These are phyloP conservation scores for Luzula sylvatica DNA, from an alignment of 176 grass and related monocot genomes.

Conservation along the genomic window DNA sequence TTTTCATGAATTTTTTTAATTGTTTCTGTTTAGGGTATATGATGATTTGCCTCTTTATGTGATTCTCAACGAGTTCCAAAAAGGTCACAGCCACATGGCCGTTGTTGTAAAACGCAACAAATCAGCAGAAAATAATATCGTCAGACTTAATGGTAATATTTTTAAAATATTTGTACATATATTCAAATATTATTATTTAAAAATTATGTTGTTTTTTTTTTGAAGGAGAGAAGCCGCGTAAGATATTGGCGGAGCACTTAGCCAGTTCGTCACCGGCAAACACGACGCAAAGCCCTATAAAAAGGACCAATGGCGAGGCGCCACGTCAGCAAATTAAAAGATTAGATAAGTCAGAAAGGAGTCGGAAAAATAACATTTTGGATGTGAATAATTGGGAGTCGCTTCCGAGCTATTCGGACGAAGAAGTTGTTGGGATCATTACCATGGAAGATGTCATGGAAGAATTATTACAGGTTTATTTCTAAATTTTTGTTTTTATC, in stretches of 20 bases:
- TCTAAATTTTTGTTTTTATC: no score
- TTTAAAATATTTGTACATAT: constrained; percentile 12
- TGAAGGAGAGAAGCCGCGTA: constrained; percentile 14
- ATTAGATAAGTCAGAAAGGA: constrained; percentile 44
- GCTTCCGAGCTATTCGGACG: constrained; percentile 65
- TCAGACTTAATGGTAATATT: constrained; percentile 39
- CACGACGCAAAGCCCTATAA: constrained; percentile 30
- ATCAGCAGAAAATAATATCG: constrained; percentile 30
- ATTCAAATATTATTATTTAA: no score
- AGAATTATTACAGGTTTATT: constrained; percentile 70
- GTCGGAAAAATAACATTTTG: constrained; percentile 70
- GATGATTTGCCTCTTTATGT: constrained; percentile 96
- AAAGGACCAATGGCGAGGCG: constrained; percentile 54
- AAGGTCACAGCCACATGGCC: constrained; percentile 98
- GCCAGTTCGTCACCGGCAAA: constrained; percentile 39
- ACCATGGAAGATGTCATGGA: constrained; percentile 99
- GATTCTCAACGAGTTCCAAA: constrained; percentile 99
- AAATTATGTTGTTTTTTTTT: constrained; percentile 23
- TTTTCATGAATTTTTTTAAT: background rate
- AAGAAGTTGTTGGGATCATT: constrained; percentile 94
- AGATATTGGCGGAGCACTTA: constrained; percentile 36
- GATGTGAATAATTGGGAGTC: constrained; percentile 67
- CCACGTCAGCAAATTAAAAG: constrained; percentile 35
- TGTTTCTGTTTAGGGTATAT: constrained; percentile 49
- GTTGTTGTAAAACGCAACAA: constrained; percentile 76